Evolutionary conservation across 768 basidiomycete genomes (phyloP).

Genomic region (Rhodosporidiobolus odoratus): DNA sequence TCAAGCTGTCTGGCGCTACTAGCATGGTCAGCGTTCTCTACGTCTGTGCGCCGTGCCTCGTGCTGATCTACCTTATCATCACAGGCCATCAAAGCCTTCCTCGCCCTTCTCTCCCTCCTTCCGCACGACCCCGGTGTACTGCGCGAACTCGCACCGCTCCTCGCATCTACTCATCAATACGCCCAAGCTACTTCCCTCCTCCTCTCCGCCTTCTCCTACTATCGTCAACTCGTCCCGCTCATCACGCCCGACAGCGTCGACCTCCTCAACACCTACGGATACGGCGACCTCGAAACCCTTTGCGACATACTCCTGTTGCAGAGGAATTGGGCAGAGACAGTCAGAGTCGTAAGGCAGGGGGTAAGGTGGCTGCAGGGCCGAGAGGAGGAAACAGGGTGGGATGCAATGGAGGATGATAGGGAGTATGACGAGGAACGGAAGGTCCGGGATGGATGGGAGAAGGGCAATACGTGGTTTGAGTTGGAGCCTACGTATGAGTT

Average conservation of each 20-base stretch:
- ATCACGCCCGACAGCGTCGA: conserved; percentile 46
- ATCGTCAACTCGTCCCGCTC: conserved; percentile 54
- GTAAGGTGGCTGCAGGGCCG: conserved; percentile 89
- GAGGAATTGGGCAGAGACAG: conserved; percentile 62
- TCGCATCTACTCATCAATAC: conserved; percentile 68
- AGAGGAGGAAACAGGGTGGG: conserved; percentile 68
- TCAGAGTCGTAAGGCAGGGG: conserved; percentile 66
- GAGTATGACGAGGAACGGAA: conserved; percentile 61
- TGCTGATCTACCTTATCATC: not conserved
- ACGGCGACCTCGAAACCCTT: conserved; percentile 65
- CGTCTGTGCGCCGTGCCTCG: not conserved
- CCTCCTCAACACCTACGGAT: conserved; percentile 52
- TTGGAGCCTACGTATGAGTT: conserved; percentile 51
- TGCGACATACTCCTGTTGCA: conserved; percentile 75
- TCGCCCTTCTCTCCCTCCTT: conserved; percentile 65
- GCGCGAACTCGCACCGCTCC: conserved; percentile 67
- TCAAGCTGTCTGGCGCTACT: conserved; percentile 67
- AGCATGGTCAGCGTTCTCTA: conserved; percentile 54
- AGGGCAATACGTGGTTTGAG: conserved; percentile 48
- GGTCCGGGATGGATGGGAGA: conserved; percentile 46
- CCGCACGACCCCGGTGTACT: conserved; percentile 77
- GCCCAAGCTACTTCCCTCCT: conserved; percentile 62
- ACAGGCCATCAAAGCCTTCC: conserved; percentile 61
- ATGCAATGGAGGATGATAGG: conserved; percentile 73
- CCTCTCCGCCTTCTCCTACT: conserved; percentile 67